Conservation (phyloP, 2,329 filamentous ascomycete species). For the Thyridium curvatum region DNA sequence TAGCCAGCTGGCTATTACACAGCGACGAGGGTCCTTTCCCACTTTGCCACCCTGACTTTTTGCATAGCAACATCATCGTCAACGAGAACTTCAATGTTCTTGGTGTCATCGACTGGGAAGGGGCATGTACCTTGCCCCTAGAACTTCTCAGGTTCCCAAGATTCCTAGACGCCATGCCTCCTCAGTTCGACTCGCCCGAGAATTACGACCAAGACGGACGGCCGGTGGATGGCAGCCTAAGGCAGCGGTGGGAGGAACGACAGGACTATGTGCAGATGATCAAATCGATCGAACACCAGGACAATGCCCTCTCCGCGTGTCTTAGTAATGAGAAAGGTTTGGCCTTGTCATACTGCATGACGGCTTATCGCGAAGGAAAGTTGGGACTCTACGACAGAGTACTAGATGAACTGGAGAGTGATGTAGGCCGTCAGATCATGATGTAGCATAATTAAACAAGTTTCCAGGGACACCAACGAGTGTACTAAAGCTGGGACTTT, state of each 20-base stretch:
- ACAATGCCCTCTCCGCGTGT: constrained; percentile 2
- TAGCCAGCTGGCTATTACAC: constrained; percentile 1
- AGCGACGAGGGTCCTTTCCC: constrained; percentile 20
- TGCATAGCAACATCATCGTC: constrained; percentile 23
- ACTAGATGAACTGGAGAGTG: constrained; percentile 4
- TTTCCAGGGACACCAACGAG: too few relatives aligned
- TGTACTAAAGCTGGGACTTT: too few relatives aligned
- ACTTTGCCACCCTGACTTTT: constrained; percentile 21
- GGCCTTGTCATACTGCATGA: constrained; percentile 1
- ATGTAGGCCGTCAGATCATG: too few relatives aligned
- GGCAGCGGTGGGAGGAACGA: constrained; percentile 1
- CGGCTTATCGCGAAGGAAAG: constrained; percentile 1
- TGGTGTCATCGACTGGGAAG: constrained; percentile 24
- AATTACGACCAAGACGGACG: neutral
- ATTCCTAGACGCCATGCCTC: constrained; percentile 13
- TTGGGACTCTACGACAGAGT: constrained; percentile 6
- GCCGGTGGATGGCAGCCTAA: constrained; percentile 1
- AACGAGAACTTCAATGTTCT: constrained; percentile 15
- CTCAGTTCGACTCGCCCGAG: too few relatives aligned
- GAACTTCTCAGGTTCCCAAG: constrained; percentile 14
- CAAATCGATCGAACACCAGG: neutral
- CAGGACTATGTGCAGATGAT: constrained; percentile 3
- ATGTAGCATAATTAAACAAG: too few relatives aligned
- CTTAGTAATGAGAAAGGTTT: constrained; percentile 2
- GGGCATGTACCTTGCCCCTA: constrained; percentile 15